phyloP scores from a whole-genome alignment of 768 basidiomycete species.

The Rhodotorula taiwanensis region DNA sequence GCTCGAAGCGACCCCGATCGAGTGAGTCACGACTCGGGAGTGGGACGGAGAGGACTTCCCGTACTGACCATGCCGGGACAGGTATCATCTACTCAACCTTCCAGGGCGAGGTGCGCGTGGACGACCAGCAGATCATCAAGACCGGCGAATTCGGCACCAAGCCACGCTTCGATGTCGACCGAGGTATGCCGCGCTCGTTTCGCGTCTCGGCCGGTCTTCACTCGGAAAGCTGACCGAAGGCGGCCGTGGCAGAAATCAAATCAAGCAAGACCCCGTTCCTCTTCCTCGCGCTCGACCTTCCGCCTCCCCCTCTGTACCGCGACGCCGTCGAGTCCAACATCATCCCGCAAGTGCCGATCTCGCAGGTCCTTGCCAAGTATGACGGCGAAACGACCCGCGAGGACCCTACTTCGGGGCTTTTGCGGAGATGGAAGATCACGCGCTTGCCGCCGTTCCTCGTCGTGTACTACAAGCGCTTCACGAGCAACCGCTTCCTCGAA shows the following conservation, averaged over 20 bases:
- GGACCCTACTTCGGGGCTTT: slow-evolving; percentile 58
- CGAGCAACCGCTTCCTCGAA: slow-evolving; percentile 70
- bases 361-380: slow-evolving; percentile 84
- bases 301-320: slow-evolving; percentile 95
- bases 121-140: slow-evolving; percentile 83
- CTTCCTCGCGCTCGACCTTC: slow-evolving; percentile 90
- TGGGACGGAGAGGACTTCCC: no score
- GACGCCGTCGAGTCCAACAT: slow-evolving; percentile 96
- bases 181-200: no score
- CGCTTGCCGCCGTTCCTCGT: slow-evolving; percentile 85
- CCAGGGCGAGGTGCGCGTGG: slow-evolving; percentile 85
- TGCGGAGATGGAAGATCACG: slow-evolving; percentile 85
- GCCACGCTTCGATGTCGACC: slow-evolving; percentile 78
- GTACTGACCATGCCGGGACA: no score
- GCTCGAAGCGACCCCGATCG: slow-evolving; percentile 83
- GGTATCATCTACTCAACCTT: slow-evolving; percentile 89
- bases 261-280: slow-evolving; percentile 80
- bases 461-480: slow-evolving; percentile 91
- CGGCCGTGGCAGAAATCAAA: slow-evolving; percentile 63
- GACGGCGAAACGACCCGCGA: slow-evolving; percentile 89
- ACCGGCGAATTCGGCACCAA: slow-evolving; percentile 64
- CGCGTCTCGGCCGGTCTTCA: no score
- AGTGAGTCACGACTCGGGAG: slow-evolving; percentile 57
- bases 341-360: slow-evolving; percentile 91
- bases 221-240: no score